phyloP scores from a whole-genome alignment of 352 stramenopile species.

The Pythium diclinum region DNA sequence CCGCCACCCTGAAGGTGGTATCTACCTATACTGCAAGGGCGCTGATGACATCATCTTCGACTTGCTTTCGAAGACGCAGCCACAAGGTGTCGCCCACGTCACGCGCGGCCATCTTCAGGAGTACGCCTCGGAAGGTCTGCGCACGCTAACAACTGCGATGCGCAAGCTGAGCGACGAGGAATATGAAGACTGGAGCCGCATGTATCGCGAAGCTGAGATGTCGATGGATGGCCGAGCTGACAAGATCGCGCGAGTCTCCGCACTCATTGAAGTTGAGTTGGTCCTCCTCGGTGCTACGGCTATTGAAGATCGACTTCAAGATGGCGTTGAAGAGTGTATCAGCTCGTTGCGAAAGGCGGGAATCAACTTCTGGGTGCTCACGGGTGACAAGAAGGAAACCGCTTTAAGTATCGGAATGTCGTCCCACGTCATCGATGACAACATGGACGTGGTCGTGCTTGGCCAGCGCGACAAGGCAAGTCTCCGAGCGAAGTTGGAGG shows the following conservation, averaged over 20 bases:
- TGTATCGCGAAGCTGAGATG: constrained; percentile 74
- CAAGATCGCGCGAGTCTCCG: constrained; percentile 74
- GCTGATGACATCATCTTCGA: constrained; percentile 83
- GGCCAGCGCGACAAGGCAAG: constrained; percentile 76
- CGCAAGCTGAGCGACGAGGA: constrained; percentile 61
- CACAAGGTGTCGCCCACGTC: constrained; percentile 75
- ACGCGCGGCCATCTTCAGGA: constrained; percentile 81
- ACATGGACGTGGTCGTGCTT: constrained; percentile 89
- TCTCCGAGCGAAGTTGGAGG: constrained; percentile 71
- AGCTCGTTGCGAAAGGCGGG: constrained; percentile 88
- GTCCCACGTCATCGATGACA: constrained; percentile 87
- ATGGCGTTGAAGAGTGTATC: constrained; percentile 92
- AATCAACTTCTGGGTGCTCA: constrained; percentile 97
- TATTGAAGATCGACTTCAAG: constrained; percentile 93
- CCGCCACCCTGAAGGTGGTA: constrained; percentile 61
- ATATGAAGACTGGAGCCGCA: constrained; percentile 69
- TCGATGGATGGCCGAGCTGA: constrained; percentile 67
- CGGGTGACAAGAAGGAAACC: constrained; percentile 89
- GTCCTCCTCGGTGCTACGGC: constrained; percentile 87
- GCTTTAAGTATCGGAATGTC: constrained; percentile 87
- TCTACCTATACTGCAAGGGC: constrained; percentile 83
- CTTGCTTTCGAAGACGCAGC: constrained; percentile 55
- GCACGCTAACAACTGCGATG: constrained; percentile 74
- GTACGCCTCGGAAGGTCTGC: constrained; percentile 73
- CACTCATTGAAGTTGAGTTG: constrained; percentile 84